These are phyloP conservation scores for Rhizoclosmatium sp. DNA, from an alignment of 192 early-diverging fungal genomes.

Conservation along the genomic window DNA sequence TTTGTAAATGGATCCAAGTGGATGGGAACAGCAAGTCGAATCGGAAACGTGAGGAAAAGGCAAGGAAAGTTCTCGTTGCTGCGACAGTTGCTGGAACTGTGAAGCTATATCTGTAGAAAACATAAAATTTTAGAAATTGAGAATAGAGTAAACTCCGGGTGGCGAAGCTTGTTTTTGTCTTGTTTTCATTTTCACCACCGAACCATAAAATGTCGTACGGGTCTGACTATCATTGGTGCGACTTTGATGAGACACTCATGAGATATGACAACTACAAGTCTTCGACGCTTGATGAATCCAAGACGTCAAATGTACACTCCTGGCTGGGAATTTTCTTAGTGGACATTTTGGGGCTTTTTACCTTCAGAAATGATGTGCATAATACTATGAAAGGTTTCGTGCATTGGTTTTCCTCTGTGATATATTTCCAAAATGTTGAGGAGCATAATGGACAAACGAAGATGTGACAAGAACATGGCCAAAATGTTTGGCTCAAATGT, in stretches of 20 bases:
- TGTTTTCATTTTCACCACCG: background rate
- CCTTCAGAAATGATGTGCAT: too few species aligned
- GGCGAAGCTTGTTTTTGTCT: background rate
- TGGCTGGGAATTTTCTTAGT: too few species aligned
- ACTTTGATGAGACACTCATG: slow-evolving; percentile 10
- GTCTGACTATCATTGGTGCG: slow-evolving; percentile 12
- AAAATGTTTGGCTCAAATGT: too few species aligned
- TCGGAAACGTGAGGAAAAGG: background rate
- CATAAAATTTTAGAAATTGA: background rate
- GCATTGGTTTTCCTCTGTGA: too few species aligned
- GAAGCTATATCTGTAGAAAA: slow-evolving; percentile 15
- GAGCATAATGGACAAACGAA: too few species aligned
- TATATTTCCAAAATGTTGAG: too few species aligned
- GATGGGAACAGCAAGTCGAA: background rate
- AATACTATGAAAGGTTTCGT: too few species aligned
- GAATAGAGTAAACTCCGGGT: background rate
- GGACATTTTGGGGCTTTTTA: too few species aligned
- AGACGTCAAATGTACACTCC: background rate
- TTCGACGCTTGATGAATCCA: background rate
- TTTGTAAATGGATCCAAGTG: slow-evolving; percentile 45
- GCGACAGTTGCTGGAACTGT: slow-evolving; percentile 14
- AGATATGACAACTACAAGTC: slow-evolving; percentile 5
- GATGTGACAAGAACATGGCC: too few species aligned
- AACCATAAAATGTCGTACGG: background rate
- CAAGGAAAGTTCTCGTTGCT: slow-evolving; percentile 24